Conservation (phyloP, 192 early-diverging fungal genomes). For the Coemansia sp. region DNA sequence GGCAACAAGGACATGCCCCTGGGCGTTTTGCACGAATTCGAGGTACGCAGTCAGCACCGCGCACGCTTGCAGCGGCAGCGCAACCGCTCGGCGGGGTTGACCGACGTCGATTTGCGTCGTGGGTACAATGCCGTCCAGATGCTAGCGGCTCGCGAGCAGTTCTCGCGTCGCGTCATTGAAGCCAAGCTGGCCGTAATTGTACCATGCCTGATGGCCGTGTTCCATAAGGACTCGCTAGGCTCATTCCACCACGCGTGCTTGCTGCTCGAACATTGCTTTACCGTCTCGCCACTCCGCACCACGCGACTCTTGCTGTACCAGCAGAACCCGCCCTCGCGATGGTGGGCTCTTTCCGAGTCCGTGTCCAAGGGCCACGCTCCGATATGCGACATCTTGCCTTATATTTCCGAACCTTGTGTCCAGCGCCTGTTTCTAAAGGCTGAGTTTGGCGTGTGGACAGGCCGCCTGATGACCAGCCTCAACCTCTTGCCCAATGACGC, state of each 20-base stretch:
- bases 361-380: conserved; percentile 44
- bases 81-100: conserved; percentile 27
- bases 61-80: conserved; percentile 43
- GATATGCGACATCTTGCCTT: conserved; percentile 51
- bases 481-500: conserved; percentile 45
- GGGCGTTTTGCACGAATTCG: conserved; percentile 33
- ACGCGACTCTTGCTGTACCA: conserved; percentile 44
- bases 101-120: conserved; percentile 41
- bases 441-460: conserved; percentile 51
- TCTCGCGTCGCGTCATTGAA: conserved; percentile 39
- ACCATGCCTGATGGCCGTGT: conserved; percentile 50
- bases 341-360: conserved; percentile 38
- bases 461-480: conserved; percentile 41
- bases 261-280: conserved; percentile 52
- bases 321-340: conserved; percentile 47
- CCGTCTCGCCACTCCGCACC: conserved; percentile 36
- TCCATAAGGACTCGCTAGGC: conserved; percentile 46
- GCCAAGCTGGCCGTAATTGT: conserved; percentile 45
- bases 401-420: conserved; percentile 48
- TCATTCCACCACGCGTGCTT: conserved; percentile 51
- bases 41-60: conserved; percentile 30
- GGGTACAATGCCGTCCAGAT: conserved; percentile 47
- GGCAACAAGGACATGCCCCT: conserved; percentile 3
- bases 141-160: conserved; percentile 38
- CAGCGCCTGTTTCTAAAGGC: conserved; percentile 50